Evolutionary conservation across 305 asterid genomes (phyloP), one percentile per base, ranked within the genome.

Genomic region (Fraxinus sp.): DNA sequence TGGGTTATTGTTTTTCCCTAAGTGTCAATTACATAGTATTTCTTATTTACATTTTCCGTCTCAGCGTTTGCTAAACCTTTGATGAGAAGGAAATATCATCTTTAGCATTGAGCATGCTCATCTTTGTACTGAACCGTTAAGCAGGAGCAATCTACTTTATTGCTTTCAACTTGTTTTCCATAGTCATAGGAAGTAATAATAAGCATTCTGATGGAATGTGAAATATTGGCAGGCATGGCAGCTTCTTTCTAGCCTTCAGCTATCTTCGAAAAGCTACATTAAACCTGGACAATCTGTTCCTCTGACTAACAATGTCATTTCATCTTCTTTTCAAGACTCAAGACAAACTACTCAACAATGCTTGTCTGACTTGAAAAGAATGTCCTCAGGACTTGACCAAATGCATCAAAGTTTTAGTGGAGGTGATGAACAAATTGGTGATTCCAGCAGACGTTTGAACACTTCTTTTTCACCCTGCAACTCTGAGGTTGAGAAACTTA

Each of bases 261-360:
- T 95, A 86, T 91, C 97, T 86, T 89, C 97, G 77, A 91, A 86
- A 90, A 91, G 86, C 83, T 93, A 90, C 82, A 80, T 59, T 39
- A 92, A 84, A 86, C 98, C 97, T 84, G 99, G 99, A 83, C 92
- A 92, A 89, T 92, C 93, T 79, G 86, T 74, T 83, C 93, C 93
- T 36, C 79, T 87, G 57, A 76, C 90, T 35, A 86, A 87, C 83
- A 84, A 83, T 46, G 82, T 43, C 79, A 86, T 82, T 88, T 86
- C 87, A 75, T 83, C 80, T 82, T 73, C 86, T 52, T 80, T 90
- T 87, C 89, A 79, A 77, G 84, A 82, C 82, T 87, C 93, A 82
- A 89, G 90, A 87, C 87, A 46, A 75, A 85, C 88, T 83, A 79
- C 89, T 75, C 86, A 70, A 64, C 89, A 66, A 11, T 84, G 89